Base-by-base conservation (phyloP, 73 alveolate species). In the Halteria grandinella region DNA sequence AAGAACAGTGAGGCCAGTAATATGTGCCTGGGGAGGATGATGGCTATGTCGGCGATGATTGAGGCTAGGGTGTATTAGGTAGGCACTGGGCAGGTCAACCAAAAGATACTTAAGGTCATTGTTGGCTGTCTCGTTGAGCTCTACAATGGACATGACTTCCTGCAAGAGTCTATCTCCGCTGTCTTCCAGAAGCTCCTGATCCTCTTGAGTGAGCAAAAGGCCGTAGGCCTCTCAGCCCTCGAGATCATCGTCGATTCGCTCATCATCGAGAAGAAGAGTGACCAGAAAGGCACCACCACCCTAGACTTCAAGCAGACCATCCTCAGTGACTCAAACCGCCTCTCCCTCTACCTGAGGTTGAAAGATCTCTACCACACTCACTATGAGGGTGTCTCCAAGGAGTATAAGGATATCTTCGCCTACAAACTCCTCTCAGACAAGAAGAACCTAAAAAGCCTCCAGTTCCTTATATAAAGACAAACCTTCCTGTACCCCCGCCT, bases 41-140 rank as follows among this genome's bases (percentile, higher is more conserved):
- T 66, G 80, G 23, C 54, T 25, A 66, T 66, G 7, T 44, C 69
- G n/a, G 80, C 66, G 27, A 45, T 54, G 14, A 51, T 66, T 25
- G 80, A 66, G 47, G 23, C 69, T 24, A 47, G 21, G 28, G 55
- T 47, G 4, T 66, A 25, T 33, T 8, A 14, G 8, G 10, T 20
- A 25, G 66, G 66, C 20, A n/a, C 49, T n/a, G n/a, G n/a, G 18
- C 32, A 43, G 10, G 36, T 66, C 3, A 44, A 66, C 47, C 52
- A 44, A 31, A 66, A 47, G 28, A 21, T 37, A 1, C 33, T 66
- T 7, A 66, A 66, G 37, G 80, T 66, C 50, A 66, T 66, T 23
- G 80, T 45, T 66, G 80, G 66, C 10, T 45, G 66, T 15, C 45
- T 66, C 15, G 29, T 51, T 45, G 80, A 66, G 33, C 50, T 66